Base-by-base conservation (phyloP, 2,329 filamentous ascomycete species). In the Xylariaceae sp. region DNA sequence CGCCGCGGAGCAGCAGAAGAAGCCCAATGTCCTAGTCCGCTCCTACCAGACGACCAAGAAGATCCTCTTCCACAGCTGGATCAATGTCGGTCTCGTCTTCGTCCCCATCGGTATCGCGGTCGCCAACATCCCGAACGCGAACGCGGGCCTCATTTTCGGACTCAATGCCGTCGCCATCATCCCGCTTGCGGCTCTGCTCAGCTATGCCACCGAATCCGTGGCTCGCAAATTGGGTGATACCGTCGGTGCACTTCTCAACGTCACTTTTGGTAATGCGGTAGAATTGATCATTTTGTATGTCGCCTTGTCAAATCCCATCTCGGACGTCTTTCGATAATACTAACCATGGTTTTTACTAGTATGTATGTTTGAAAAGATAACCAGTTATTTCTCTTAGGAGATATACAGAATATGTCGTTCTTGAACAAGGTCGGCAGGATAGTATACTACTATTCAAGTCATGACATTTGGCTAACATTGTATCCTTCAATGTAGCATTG, bases 231-330 rank as follows among this genome's bases (percentile, higher is more conserved):
- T 92, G 74, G 88, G 88, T 55, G 88, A 91, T 70, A 87, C 87
- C 2, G 76, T 90, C 51, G 88, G 88, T 57, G 88, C 88, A 39
- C 73, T 91, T 67, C 81, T 90, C 71, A 91, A 90, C 68, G 85
- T 90, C 61, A 90, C 88, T 7, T 90, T 90, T 76, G 88, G 88
- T 66, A 91, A 92, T 72, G 87, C 88, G 18, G 88, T 91, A 23
- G 88, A 92, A 73, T 74, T 92, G 70, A 91, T 92, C 70, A 90
- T 92, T 64, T 91, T 90, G 79, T 82, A 72, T 71, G 78, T 70
- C 23, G 10, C 11, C 35, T 34, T 30, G 35, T 30, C 54, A 42
- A n/a, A 3, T 51, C 1, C 4, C 37, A 42, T 57, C 17, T 55
- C 13, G 10, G 18, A 13, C 3, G 17, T 55, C 17, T 23, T 2